Base-by-base conservation (phyloP, 257 asterid genomes). In the Osmanthus fragrans region DNA sequence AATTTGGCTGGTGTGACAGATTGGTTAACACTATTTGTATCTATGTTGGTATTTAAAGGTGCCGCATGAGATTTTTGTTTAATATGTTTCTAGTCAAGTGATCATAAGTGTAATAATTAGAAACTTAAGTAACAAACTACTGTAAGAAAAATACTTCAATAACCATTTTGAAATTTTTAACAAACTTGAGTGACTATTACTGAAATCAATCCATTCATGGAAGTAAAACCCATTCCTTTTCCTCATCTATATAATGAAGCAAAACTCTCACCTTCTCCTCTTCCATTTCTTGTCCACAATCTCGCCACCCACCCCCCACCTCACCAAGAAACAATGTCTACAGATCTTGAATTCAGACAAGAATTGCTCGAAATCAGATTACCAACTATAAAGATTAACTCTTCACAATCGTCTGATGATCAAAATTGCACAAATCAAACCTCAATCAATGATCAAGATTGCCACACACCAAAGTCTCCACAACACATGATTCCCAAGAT, bases 381-480 rank as follows among this genome's bases (percentile, higher is more conserved):
- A 0, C 89, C 87, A 71, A 63, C 81, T 30, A 84, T 83, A 82
- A 83, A 82, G 23, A 76, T 73, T 19, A 37, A 19, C 21, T 34
- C 82, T 29, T 37, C 81, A 3, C 76, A 30, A 25, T 27, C 25
- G 19, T 37, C 76, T 6, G 39, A 74, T 18, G 58, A 45, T 36
- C n/a, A 30, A 18, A 15, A 71, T 23, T 11, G 78, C 76, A 3
- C 1, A 56, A 80, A 36, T 9, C 72, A 42, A 5, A 72, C 70
- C 21, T 37, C 77, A 47, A 15, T 30, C 72, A 69, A 75, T 23
- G 83, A 74, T 19, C 68, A 72, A 13, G 83, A 79, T 32, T 88
- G 88, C 64, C 74, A 12, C 42, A 89, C 93, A 4, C 92, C 95
- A 0, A 87, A 32, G 39, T 85, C 95, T 0, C 86, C 90, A 1